Base-by-base conservation (phyloP, 768 basidiomycete species). In the Podaxis sp. region DNA sequence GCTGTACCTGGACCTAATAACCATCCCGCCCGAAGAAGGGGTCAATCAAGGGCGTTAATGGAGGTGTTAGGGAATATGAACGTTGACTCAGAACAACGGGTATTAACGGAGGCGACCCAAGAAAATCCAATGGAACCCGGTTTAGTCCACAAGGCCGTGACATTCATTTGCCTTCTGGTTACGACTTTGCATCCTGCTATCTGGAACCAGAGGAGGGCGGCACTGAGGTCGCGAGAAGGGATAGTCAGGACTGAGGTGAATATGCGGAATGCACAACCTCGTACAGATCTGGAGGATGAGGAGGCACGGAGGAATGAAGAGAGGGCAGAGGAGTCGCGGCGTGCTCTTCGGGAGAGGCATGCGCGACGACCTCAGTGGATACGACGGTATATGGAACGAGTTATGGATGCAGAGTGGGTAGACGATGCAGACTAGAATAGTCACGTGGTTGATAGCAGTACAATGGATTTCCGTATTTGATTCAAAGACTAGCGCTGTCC, bases 181-280 rank as follows among this genome's bases (percentile, higher is more conserved):
- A 75, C 83, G 36, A 90, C 89, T 15, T 70, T 89, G 38, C 86
- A 91, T 69, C 90, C 90, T 4, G 90, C 89, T 41, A 77, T 90
- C 43, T 91, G 90, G 84, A 86, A 91, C 68, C 81, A 85, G 63
- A 78, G 90, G 67, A 77, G 89, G 54, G 74, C 70, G 22, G 81
- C 79, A 13, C 79, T 92, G 67, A 76, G 84, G 66, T 78, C 77
- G 63, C 75, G 90, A 56, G 90, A 92, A 75, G 85, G 88, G 7
- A 79, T 81, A 49, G 70, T 92, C 38, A 79, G 89, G 65, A 88
- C 85, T 33, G 90, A 91, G 72, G 84, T 83, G 63, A 83, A 82
- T 64, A 73, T 76, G 57, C 73, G 78, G 25, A 74, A 77, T 57
- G 66, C 74, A 38, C 65, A 72, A 55, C 68, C 69, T 27, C 50